Percentiles rank a stretch among this genome's conserved stretches.
phyloP scores from a whole-genome alignment of 352 stramenopile genomes.

The Globisporangium middletonii region DNA sequence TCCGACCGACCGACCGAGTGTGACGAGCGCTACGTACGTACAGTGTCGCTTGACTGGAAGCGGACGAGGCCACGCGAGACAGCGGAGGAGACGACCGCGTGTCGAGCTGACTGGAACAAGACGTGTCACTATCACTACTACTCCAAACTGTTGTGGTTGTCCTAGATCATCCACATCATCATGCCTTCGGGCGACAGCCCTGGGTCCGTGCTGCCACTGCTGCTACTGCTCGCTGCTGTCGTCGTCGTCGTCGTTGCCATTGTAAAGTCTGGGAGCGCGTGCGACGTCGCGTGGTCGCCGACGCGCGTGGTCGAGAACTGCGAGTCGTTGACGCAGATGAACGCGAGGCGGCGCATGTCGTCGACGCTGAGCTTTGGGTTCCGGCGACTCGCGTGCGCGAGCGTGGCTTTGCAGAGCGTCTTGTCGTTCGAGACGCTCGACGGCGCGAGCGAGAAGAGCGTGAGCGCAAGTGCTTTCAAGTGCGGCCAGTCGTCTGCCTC shows the following conservation, averaged over 20 bases:
- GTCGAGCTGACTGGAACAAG: neutral
- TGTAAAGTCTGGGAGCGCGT: slow-evolving; percentile 59
- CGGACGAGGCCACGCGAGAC: no score
- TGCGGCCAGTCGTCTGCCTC: slow-evolving; percentile 76
- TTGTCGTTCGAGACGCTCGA: slow-evolving; percentile 73
- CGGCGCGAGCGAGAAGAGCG: slow-evolving; percentile 70
- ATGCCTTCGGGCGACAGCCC: slow-evolving; percentile 68
- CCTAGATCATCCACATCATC: slow-evolving; percentile 87
- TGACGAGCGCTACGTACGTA: no score
- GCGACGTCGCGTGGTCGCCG: slow-evolving; percentile 34
- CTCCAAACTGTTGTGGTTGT: neutral
- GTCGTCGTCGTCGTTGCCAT: slow-evolving; percentile 27
- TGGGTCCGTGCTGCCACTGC: slow-evolving; percentile 21
- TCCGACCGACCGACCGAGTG: neutral
- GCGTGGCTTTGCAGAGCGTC: slow-evolving; percentile 54
- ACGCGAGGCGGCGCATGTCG: slow-evolving; percentile 66
- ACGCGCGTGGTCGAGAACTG: slow-evolving; percentile 52
- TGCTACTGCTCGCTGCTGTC: neutral
- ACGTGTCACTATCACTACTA: neutral
- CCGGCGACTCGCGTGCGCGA: slow-evolving; percentile 55
- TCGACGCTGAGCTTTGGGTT: slow-evolving; percentile 67
- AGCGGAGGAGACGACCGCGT: neutral
- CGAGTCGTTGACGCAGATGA: slow-evolving; percentile 80
- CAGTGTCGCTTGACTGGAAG: no score
- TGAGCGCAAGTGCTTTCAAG: slow-evolving; percentile 64